A percentile compares a stretch with the other conserved stretches of the same genome.
phyloP scores from a whole-genome alignment of 805 yeast genomes.

The Pichia nanzhaoensis region DNA sequence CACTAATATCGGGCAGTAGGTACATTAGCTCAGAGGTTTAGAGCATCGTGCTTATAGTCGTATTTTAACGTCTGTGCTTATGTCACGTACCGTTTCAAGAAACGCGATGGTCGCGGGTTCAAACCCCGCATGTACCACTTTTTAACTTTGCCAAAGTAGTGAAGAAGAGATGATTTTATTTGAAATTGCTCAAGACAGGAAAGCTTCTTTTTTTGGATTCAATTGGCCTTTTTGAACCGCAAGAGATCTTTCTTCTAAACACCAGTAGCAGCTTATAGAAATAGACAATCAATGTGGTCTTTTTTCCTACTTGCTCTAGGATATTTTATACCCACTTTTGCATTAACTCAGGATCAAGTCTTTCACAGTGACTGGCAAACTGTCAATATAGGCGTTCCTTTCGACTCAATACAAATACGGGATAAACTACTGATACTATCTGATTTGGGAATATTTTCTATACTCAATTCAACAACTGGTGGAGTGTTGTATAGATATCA shows the following conservation, averaged over 20 bases:
- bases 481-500: conserved; percentile 28
- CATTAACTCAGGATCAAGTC: conserved; percentile 40
- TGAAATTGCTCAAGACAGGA: too few relatives aligned
- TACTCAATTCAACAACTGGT: conserved; percentile 23
- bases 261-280: neutral
- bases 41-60: conserved; percentile 75
- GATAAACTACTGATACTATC: conserved; percentile 24
- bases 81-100: conserved; percentile 50
- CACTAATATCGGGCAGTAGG: conserved; percentile 24
- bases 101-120: conserved; percentile 81
- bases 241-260: too few relatives aligned
- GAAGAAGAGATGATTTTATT: too few relatives aligned
- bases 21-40: conserved; percentile 72
- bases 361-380: conserved; percentile 50
- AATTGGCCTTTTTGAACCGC: too few relatives aligned
- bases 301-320: neutral
- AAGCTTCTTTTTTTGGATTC: too few relatives aligned
- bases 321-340: neutral
- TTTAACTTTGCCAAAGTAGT: neutral
- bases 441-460: conserved; percentile 23
- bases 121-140: conserved; percentile 52
- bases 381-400: conserved; percentile 37
- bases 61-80: conserved; percentile 43
- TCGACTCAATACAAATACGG: conserved; percentile 6
- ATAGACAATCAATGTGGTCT: neutral